Evolutionary conservation across 257 asterid genomes (phyloP).

Genomic region (Parsonsia alboflavescens): DNA sequence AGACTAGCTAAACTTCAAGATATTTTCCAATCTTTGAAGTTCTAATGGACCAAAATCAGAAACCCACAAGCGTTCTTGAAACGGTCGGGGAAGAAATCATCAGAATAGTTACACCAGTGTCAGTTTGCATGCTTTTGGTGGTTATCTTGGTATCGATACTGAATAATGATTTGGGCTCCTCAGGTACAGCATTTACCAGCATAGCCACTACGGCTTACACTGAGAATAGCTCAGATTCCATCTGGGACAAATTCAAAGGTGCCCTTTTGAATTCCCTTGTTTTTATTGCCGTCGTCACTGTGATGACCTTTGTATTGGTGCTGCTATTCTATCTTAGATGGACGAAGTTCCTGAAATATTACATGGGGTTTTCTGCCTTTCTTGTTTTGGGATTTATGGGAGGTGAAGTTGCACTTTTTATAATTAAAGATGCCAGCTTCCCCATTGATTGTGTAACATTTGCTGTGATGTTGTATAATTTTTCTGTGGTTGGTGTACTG

Average conservation of each 20-base stretch:
- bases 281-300: slow-evolving; percentile 75
- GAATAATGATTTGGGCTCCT: slow-evolving; percentile 40
- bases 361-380: slow-evolving; percentile 91
- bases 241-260: slow-evolving; percentile 90
- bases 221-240: slow-evolving; percentile 71
- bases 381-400: slow-evolving; percentile 89
- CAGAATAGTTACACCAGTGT: slow-evolving; percentile 83
- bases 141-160: slow-evolving; percentile 74
- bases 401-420: slow-evolving; percentile 61
- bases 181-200: slow-evolving; percentile 37
- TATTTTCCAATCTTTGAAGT: slow-evolving; percentile 9
- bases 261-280: slow-evolving; percentile 87
- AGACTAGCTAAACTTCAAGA: not conserved
- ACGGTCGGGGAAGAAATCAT: slow-evolving; percentile 89
- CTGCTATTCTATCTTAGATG: slow-evolving; percentile 85
- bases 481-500: slow-evolving; percentile 72
- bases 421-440: slow-evolving; percentile 48
- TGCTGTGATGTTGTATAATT: slow-evolving; percentile 58
- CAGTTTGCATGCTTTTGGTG: slow-evolving; percentile 84
- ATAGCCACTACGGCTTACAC: slow-evolving; percentile 77
- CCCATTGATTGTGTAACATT: slow-evolving; percentile 75
- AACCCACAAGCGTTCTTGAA: slow-evolving; percentile 58
- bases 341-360: slow-evolving; percentile 90
- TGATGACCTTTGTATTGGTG: slow-evolving; percentile 72
- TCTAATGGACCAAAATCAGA: slow-evolving; percentile 56